Conservation (phyloP, 805 yeast genomes). For the Hanseniaspora meyeri region DNA sequence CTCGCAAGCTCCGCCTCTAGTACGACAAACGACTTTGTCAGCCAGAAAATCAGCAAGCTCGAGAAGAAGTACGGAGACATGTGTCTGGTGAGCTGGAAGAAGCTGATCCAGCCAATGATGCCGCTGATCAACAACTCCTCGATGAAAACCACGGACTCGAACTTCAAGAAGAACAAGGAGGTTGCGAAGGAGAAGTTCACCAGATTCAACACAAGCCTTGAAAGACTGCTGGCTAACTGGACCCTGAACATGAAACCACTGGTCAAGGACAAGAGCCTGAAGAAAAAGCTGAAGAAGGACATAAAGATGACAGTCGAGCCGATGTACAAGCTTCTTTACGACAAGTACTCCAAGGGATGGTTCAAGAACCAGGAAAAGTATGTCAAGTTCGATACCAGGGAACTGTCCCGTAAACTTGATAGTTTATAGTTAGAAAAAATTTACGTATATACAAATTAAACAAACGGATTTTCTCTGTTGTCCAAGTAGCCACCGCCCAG, state of each 20-base stretch:
- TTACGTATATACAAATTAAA: background rate
- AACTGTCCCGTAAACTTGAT: slow-evolving; percentile 23
- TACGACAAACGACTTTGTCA: slow-evolving; percentile 40
- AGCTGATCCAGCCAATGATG: slow-evolving; percentile 45
- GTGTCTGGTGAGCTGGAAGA: slow-evolving; percentile 70
- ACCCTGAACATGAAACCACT: slow-evolving; percentile 33
- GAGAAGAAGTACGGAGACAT: slow-evolving; percentile 61
- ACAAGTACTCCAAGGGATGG: slow-evolving; percentile 35
- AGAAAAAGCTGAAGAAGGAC: slow-evolving; percentile 53
- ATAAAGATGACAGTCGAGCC: slow-evolving; percentile 62
- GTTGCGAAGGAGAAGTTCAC: slow-evolving; percentile 72
- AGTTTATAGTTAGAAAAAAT: slow-evolving; percentile 20
- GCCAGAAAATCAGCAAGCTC: slow-evolving; percentile 51
- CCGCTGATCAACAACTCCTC: slow-evolving; percentile 28
- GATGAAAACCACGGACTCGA: slow-evolving; percentile 45
- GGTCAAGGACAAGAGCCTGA: slow-evolving; percentile 55
- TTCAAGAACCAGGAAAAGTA: slow-evolving; percentile 30
- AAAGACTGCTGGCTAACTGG: slow-evolving; percentile 56
- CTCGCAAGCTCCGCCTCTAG: slow-evolving; percentile 48
- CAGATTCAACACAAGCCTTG: slow-evolving; percentile 72
- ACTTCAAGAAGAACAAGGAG: slow-evolving; percentile 63
- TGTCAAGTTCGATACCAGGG: slow-evolving; percentile 27
- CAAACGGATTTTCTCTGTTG: slow-evolving; percentile 7
- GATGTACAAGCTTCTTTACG: slow-evolving; percentile 72
- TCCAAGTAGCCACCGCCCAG: slow-evolving; percentile 4